Conservation (phyloP, 2,329 filamentous ascomycete genomes). For the Phialemonium atrogriseum region DNA sequence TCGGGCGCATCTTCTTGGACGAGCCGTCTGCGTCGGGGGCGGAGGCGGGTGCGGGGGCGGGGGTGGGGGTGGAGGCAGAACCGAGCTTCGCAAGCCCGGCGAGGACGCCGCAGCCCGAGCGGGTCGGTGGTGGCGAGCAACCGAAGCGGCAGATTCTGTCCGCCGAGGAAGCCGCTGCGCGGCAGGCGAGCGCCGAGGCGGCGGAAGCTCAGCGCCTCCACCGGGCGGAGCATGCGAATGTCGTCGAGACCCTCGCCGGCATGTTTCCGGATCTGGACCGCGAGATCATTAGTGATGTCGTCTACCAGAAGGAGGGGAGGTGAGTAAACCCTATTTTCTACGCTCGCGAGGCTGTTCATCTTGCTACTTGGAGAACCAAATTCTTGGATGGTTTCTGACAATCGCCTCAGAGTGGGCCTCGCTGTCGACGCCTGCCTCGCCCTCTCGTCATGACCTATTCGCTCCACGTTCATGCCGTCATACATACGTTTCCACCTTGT, state of each 20-base stretch:
- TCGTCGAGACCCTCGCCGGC: slow-evolving; percentile 86
- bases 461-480: no score
- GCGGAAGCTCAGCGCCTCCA: slow-evolving; percentile 82
- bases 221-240: slow-evolving; percentile 74
- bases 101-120: slow-evolving; percentile 22
- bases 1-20: slow-evolving; percentile 89
- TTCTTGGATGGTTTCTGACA: slow-evolving; percentile 6
- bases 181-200: slow-evolving; percentile 82
- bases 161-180: slow-evolving; percentile 79
- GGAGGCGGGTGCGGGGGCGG: no score
- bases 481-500: no score
- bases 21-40: slow-evolving; percentile 34
- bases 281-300: slow-evolving; percentile 94
- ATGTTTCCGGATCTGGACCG: slow-evolving; percentile 97
- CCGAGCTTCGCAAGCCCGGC: slow-evolving; percentile 28
- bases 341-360: neutral
- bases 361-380: slow-evolving; percentile 2
- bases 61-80: no score
- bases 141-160: slow-evolving; percentile 42
- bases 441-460: slow-evolving; percentile 35
- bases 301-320: slow-evolving; percentile 91
- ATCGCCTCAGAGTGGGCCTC: slow-evolving; percentile 59
- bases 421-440: slow-evolving; percentile 83
- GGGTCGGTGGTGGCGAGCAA: slow-evolving; percentile 23
- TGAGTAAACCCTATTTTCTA: slow-evolving; percentile 36